Evolutionary conservation across 441 rosid species (phyloP).

Genomic region (Populus tomentosa): DNA sequence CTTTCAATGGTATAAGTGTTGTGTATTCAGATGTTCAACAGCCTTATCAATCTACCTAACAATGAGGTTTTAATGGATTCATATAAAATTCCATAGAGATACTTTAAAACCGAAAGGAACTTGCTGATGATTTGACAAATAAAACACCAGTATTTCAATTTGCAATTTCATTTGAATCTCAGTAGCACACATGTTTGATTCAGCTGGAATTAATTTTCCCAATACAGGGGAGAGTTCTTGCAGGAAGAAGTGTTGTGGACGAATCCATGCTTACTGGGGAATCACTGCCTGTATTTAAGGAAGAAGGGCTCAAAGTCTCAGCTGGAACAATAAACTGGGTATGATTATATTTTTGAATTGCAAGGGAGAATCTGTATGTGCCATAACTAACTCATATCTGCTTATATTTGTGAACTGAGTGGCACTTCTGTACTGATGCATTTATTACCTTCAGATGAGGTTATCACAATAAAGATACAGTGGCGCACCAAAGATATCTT

Average conservation of each 20-base stretch:
- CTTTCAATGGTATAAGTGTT: not conserved
- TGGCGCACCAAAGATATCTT: not conserved
- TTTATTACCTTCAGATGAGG: conserved; percentile 3
- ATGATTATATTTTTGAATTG: conserved; percentile 19
- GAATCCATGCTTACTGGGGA: conserved; percentile 99
- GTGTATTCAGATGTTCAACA: not conserved
- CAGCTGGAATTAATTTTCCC: conserved; percentile 20
- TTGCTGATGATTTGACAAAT: not conserved
- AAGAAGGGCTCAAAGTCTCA: conserved; percentile 64
- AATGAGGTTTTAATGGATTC: not conserved
- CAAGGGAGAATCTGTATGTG: not conserved
- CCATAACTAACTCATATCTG: not conserved
- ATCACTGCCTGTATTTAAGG: conserved; percentile 91
- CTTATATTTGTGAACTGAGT: not conserved
- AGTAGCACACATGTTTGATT: not conserved
- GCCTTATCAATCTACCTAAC: not conserved
- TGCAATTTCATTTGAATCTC: conserved; percentile 3
- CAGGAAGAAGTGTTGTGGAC: conserved; percentile 96
- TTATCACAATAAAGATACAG: not conserved
- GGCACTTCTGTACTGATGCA: not conserved
- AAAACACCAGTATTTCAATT: not conserved
- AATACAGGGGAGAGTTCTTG: conserved; percentile 74
- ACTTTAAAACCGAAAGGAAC: not conserved
- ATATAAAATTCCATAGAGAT: not conserved
- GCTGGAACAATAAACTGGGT: conserved; percentile 99